phyloP scores from a whole-genome alignment of 257 asterid species.

The Solanum chilense region DNA sequence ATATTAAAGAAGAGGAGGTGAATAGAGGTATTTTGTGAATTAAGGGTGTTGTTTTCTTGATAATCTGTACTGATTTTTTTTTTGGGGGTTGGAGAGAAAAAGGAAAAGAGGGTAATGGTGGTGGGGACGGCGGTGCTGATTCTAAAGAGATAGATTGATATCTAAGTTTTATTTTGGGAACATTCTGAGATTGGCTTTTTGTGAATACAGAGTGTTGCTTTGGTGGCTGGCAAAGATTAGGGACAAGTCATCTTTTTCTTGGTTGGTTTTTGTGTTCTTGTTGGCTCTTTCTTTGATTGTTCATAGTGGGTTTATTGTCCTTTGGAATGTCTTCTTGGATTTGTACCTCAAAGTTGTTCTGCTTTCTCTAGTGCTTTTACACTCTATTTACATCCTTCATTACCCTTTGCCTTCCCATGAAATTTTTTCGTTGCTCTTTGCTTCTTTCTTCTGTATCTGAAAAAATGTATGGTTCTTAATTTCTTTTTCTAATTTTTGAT shows the following conservation, averaged over 20 bases:
- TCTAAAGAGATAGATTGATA: constrained; percentile 25
- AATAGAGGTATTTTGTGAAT: not conserved
- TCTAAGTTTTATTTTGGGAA: constrained; percentile 24
- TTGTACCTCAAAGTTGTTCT: constrained; percentile 9
- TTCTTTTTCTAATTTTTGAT: not conserved
- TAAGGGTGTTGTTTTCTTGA: not conserved
- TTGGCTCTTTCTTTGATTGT: constrained; percentile 3
- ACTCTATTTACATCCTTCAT: constrained; percentile 3
- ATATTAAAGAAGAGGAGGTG: not conserved
- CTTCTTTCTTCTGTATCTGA: not conserved
- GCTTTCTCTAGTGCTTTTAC: constrained; percentile 8
- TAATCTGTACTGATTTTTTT: constrained; percentile 5
- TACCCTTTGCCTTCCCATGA: not conserved
- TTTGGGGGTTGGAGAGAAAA: not conserved
- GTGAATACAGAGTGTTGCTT: constrained; percentile 58
- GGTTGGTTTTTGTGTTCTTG: constrained; percentile 26
- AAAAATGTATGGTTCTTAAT: not conserved
- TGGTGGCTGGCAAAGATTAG: constrained; percentile 65
- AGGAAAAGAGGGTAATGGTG: constrained; percentile 15
- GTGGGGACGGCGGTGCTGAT: constrained; percentile 63
- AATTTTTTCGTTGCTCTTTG: not conserved
- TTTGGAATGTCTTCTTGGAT: constrained; percentile 14
- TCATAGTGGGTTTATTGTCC: not conserved
- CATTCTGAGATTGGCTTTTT: constrained; percentile 61
- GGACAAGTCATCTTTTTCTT: constrained; percentile 52